Base-by-base conservation (phyloP, 78 protist genomes). In the Polysphondylium violaceum region DNA sequence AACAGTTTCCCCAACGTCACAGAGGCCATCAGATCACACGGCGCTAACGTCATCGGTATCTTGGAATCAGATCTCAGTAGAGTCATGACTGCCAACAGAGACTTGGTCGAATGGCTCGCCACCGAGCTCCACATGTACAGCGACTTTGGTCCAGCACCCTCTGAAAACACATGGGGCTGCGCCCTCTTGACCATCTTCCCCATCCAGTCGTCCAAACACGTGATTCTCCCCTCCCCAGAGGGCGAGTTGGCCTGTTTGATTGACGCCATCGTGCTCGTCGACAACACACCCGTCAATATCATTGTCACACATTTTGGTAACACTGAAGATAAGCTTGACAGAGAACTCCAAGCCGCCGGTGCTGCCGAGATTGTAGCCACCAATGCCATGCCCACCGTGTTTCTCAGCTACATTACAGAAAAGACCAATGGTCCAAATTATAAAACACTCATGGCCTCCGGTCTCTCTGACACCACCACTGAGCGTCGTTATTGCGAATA, bases 101-200 rank as follows among this genome's bases (percentile, higher is more conserved):
- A 83, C 58, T 43, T 83, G 27, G 91, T 83, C 33, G 91, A 83
- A 56, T 83, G 79, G 77, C 25, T 83, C 17, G 68, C 91, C 50
- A 63, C 55, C 33, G 91, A 83, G 56, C 44, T 83, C n/a, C 77
- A 83, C 40, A 83, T 83, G 91, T 63, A 83, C 76, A 41, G 63
- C n/a, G 91, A 83, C 43, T 83, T 83, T 69, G 91, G 91, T 21
- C 91, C 91, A 41, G 79, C 76, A 16, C 91, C 91, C 31, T 58
- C 73, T 23, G 43, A 60, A 59, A 83, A 83, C 43, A 83, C 91
- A 27, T 83, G 91, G 91, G 91, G 91, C n/a, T 83, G 91, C 33
- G 91, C 91, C 7, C 31, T 83, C 47, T 40, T 83, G n/a, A 53
- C 91, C 12, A 44, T 83, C 11, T 83, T 69, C 79, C 91, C 91